Percentiles rank a stretch among this genome's conserved stretches.
phyloP scores from a whole-genome alignment of 306 rosid genomes.

The Phaseolus lunatus region DNA sequence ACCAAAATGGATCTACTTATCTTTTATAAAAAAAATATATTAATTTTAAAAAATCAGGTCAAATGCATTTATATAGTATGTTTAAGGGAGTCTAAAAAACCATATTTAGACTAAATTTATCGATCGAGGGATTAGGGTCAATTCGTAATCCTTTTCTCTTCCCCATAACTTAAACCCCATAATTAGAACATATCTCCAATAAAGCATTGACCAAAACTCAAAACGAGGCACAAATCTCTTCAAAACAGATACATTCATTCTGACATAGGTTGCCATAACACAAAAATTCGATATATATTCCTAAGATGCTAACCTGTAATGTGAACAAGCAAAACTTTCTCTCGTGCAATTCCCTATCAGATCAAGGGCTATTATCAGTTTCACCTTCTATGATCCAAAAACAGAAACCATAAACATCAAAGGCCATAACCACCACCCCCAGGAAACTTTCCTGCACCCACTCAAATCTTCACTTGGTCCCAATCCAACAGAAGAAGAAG shows the following conservation, averaged over 20 bases:
- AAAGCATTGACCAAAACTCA: not conserved
- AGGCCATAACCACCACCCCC: slow-evolving; percentile 61
- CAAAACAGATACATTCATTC: slow-evolving; percentile 1
- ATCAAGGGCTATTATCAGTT: not conserved
- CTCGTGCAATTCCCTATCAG: slow-evolving; percentile 37
- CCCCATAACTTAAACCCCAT: not conserved
- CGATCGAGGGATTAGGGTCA: no score
- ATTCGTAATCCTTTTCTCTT: not conserved
- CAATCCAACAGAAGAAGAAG: slow-evolving; percentile 57
- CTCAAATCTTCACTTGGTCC: slow-evolving; percentile 65
- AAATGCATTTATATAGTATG: no score
- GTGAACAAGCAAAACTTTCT: slow-evolving; percentile 29
- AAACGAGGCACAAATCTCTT: not conserved
- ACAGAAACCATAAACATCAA: slow-evolving; percentile 47
- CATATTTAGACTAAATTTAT: no score
- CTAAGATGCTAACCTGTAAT: slow-evolving; percentile 40
- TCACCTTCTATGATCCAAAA: slow-evolving; percentile 28
- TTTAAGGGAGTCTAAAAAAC: no score
- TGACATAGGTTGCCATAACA: slow-evolving; percentile 24
- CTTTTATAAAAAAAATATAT: no score
- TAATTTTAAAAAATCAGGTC: no score
- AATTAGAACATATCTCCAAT: slow-evolving; percentile 1
- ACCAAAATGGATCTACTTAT: no score
- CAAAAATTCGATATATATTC: slow-evolving; percentile 38
- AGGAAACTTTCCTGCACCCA: slow-evolving; percentile 47